Conservation (phyloP, 768 basidiomycete species). For the Phaeotremella skinneri region DNA sequence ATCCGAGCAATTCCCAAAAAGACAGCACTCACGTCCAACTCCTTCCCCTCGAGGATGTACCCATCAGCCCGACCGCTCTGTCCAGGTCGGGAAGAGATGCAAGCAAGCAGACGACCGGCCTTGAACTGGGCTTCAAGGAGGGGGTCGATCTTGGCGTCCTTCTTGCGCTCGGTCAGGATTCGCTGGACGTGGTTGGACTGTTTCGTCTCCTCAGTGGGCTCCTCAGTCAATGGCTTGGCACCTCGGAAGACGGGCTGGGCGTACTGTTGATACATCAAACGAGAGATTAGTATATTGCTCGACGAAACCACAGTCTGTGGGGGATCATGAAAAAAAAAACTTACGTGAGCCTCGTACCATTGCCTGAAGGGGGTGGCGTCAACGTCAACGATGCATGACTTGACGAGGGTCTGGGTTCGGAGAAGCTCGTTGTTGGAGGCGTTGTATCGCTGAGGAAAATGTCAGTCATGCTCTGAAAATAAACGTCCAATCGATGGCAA, state of each 20-base stretch:
- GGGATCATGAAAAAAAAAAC: conserved; percentile 50
- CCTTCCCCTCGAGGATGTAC: conserved; percentile 96
- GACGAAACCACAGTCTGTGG: too few species aligned
- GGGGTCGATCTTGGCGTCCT: conserved; percentile 88
- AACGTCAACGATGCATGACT: conserved; percentile 91
- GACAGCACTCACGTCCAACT: conserved; percentile 71
- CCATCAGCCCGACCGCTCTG: conserved; percentile 96
- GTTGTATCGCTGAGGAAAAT: conserved; percentile 76
- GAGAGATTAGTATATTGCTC: conserved; percentile 7
- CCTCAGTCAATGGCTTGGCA: conserved; percentile 60
- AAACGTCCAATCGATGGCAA: background rate
- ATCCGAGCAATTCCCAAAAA: too few species aligned
- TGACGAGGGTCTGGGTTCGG: conserved; percentile 98
- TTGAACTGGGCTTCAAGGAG: conserved; percentile 85
- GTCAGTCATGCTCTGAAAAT: conserved; percentile 6
- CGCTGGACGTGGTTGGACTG: conserved; percentile 88
- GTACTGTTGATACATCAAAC: conserved; percentile 60
- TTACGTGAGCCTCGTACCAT: conserved; percentile 97
- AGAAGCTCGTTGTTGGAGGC: conserved; percentile 99
- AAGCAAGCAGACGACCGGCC: conserved; percentile 92
- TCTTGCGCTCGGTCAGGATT: conserved; percentile 82
- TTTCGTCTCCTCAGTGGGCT: conserved; percentile 63
- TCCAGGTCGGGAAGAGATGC: conserved; percentile 90
- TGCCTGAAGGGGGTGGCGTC: conserved; percentile 99
- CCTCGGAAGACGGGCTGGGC: conserved; percentile 87